These are phyloP conservation scores for Cyclotella sp. DNA, from an alignment of 108 stramenopile species.

Conservation along the genomic window DNA sequence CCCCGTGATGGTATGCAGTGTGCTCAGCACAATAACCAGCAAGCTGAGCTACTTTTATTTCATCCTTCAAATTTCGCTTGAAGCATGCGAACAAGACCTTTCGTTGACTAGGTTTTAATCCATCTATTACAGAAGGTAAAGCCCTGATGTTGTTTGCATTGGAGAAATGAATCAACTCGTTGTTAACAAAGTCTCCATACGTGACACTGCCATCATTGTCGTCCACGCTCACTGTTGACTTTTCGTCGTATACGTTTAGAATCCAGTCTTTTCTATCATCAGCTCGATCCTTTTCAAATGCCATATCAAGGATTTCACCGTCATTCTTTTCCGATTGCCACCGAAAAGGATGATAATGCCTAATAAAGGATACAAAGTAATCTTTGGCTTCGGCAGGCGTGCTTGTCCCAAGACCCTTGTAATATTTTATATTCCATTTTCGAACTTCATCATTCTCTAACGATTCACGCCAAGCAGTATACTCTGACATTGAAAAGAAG, in stretches of 20 bases:
- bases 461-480: conserved; percentile 76
- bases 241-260: conserved; percentile 62
- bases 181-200: conserved; percentile 90
- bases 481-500: conserved; percentile 90
- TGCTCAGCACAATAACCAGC: conserved; percentile 93
- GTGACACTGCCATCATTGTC: conserved; percentile 52
- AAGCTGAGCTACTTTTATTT: conserved; percentile 94
- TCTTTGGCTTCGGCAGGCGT: conserved; percentile 90
- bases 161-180: conserved; percentile 92
- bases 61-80: conserved; percentile 85
- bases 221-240: conserved; percentile 35
- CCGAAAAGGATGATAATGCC: conserved; percentile 74
- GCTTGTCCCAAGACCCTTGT: conserved; percentile 95
- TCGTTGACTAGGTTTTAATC: conserved; percentile 93
- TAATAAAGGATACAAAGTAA: conserved; percentile 80
- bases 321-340: conserved; percentile 79
- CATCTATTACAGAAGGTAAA: conserved; percentile 88
- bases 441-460: conserved; percentile 57
- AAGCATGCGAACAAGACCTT: conserved; percentile 93
- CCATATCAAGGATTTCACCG: conserved; percentile 85
- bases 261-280: conserved; percentile 92
- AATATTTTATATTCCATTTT: conserved; percentile 89
- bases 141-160: conserved; percentile 88
- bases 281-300: conserved; percentile 81
- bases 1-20: conserved; percentile 96